Base-by-base conservation (phyloP, 495 filamentous ascomycete genomes). In the Neurospora sp. region DNA sequence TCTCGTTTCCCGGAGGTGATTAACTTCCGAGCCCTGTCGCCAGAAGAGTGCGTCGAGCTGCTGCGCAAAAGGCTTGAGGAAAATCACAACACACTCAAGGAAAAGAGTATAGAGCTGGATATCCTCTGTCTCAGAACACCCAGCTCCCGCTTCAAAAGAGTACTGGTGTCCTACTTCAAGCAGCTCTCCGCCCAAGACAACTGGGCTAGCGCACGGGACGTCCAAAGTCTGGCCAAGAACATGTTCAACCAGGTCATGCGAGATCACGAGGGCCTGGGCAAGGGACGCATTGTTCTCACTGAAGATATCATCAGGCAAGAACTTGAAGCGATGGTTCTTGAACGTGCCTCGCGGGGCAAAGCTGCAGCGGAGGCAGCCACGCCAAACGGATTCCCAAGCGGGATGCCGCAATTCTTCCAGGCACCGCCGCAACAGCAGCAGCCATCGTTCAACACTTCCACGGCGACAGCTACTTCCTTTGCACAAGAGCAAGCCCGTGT, bases 131-230 rank as follows among this genome's bases (percentile, higher is more conserved):
- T 90, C 21, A 81, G 86, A 69, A 28, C 71, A 3, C 69, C 77
- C 6, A 42, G 79, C 10, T 3, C 71, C 5, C 3, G 10, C 4
- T 79, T 83, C 69, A 42, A 69, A 5, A 9, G 76, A 28, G 8
- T 71, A 1, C 54, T 88, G 38, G n/a, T 82, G 1, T 42, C 77
- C 5, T 73, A 75, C 0, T 87, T 92, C 71, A 39, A 77, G 2
- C 74, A 62, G 1, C 79, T 92, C 2, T 75, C 86, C 0, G 72
- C 73, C 4, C 84, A 86, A 4, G 72, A 83, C n/a, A 84, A 83
- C 17, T 94, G 91, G 90, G 91, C 84, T 4, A 94, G 91, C 76
- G 91, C 89, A 0, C 81, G 91, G 10, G 92, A 93, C 71, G 84
- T 94, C 0, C 80, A 88, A 43, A 88, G 84, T 0, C 54, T 93